These are phyloP conservation scores for Blastobotrys arbuscula DNA, from an alignment of 1,139 yeast species.

Conservation along the genomic window DNA sequence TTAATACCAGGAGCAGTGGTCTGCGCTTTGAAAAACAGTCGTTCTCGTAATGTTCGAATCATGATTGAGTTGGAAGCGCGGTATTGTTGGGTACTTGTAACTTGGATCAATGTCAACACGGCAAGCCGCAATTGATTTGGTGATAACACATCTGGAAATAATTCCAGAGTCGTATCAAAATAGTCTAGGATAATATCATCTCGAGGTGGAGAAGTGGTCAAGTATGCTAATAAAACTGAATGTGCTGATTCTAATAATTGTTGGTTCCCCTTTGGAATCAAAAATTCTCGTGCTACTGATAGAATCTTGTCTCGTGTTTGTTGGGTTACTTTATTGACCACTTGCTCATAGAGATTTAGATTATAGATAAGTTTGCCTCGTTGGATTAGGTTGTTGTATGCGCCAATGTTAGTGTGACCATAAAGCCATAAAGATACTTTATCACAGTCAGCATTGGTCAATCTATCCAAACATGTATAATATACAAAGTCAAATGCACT, in stretches of 20 bases:
- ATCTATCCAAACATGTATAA: constrained; percentile 45
- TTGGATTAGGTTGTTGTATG: constrained; percentile 31
- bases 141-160: constrained; percentile 56
- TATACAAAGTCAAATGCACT: constrained; percentile 65
- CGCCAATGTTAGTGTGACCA: constrained; percentile 37
- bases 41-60: constrained; percentile 40
- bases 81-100: constrained; percentile 44
- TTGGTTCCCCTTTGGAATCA: constrained; percentile 34
- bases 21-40: constrained; percentile 36
- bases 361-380: constrained; percentile 51
- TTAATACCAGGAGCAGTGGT: constrained; percentile 26
- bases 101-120: constrained; percentile 50
- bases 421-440: constrained; percentile 35
- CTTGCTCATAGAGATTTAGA: constrained; percentile 54
- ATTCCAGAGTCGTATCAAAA: constrained; percentile 37
- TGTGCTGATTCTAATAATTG: constrained; percentile 60
- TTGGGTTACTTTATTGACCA: constrained; percentile 36
- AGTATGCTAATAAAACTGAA: constrained; percentile 49
- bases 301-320: constrained; percentile 39
- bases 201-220: constrained; percentile 16
- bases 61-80: constrained; percentile 29
- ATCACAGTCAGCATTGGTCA: constrained; percentile 27
- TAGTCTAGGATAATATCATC: constrained; percentile 34
- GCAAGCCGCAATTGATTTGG: constrained; percentile 56
- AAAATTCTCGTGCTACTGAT: constrained; percentile 42